Base-by-base conservation (phyloP, 2,329 filamentous ascomycete genomes). In the Pseudovirgaria hyperparasitica region DNA sequence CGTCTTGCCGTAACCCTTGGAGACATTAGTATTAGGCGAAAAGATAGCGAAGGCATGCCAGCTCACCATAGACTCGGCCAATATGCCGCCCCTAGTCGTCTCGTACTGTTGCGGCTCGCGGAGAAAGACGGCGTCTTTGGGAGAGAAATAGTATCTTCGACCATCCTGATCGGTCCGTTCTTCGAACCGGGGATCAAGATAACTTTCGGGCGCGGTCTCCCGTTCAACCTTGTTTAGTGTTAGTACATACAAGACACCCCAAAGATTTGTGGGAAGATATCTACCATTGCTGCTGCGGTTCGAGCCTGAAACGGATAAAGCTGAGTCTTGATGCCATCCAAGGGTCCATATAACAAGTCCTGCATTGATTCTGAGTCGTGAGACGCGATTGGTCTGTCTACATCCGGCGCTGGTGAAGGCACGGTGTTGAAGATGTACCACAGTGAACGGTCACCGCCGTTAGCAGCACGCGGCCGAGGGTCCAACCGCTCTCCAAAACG, bases 271-370 rank as follows among this genome's bases (percentile, higher is more conserved):
- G n/a, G n/a, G n/a, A n/a, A n/a, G n/a, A n/a, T n/a, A n/a, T n/a
- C n/a, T n/a, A n/a, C 56, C 85, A 96, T 94, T 16, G 77, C 49
- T 4, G 81, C 82, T 1, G 79, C 77, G 1, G 85, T 87, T 23
- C 77, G 69, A 26, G 76, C 67, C 48, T 96, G 87, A 41, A 92
- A 92, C 0, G 70, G 65, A 45, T 90, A 81, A 0, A 94, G 58
- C 0, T 56, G 55, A 0, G 82, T 81, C 9, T 51, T 66, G 5
- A 86, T 48, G 0, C 77, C 78, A 2, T 54, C 43, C 1, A 80
- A 18, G 5, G 43, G 35, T 24, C 43, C 38, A 19, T 45, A 34
- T 9, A 45, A 42, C 20, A 32, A 25, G 4, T 43, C 37, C 18
- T 45, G 40, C 13, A 18, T 21, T 12, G 15, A 39, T 41, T 41